These are phyloP conservation scores for Guyanaporus albipodus DNA, from an alignment of 768 basidiomycete species.

Conservation along the genomic window DNA sequence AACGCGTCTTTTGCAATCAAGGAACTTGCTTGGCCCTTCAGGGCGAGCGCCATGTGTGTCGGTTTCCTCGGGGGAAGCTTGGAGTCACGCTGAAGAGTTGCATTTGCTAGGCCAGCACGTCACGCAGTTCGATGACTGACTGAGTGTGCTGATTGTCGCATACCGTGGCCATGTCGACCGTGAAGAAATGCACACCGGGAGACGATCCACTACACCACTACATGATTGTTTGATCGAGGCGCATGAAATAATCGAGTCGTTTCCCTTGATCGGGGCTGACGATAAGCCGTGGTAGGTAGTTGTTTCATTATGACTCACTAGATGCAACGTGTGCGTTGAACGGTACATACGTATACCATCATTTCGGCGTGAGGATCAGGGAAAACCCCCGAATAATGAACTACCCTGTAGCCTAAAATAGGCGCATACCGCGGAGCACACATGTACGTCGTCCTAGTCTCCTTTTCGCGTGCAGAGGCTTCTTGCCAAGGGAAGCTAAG, in stretches of 20 bases:
- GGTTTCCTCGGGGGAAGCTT: conserved; percentile 4
- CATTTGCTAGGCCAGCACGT: conserved; percentile 1
- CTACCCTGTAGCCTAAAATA: conserved; percentile 1
- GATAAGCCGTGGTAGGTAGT: conserved; percentile 5
- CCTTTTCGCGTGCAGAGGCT: neutral
- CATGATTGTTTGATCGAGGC: conserved; percentile 1
- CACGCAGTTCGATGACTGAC: neutral
- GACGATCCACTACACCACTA: too few relatives aligned
- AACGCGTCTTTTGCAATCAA: neutral
- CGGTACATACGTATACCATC: neutral
- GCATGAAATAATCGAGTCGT: conserved; percentile 4
- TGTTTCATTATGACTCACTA: conserved; percentile 1
- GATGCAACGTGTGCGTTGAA: neutral
- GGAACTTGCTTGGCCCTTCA: neutral
- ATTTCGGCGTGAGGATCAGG: conserved; percentile 18
- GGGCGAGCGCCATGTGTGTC: neutral
- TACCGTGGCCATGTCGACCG: neutral
- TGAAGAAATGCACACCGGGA: neutral
- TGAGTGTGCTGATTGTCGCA: neutral
- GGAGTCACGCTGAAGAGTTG: neutral
- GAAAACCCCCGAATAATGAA: conserved; percentile 6
- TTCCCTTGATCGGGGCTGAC: conserved; percentile 6
- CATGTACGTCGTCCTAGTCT: neutral
- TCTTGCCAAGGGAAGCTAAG: too few relatives aligned
- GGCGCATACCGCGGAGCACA: conserved; percentile 14